Percentiles rank a stretch among this genome's conserved stretches.
phyloP scores from a whole-genome alignment of 495 filamentous ascomycete species.

The Aspergillus homomorphus region DNA sequence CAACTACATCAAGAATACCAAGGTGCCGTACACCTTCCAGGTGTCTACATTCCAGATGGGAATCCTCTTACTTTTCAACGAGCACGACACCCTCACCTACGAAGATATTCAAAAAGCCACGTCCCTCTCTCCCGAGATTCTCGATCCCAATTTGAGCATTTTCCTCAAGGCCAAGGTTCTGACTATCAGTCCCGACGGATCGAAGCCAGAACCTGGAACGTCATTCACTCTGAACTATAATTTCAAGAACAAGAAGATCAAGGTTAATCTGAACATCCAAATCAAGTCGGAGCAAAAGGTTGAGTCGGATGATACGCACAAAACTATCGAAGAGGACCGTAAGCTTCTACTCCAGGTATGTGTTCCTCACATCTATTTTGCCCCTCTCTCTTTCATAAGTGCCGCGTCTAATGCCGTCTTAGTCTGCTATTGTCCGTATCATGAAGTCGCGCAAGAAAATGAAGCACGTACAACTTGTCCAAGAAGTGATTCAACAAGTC shows the following conservation, averaged over 20 bases:
- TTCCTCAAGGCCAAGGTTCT: conserved; percentile 91
- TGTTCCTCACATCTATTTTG: too few relatives aligned
- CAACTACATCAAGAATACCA: conserved; percentile 83
- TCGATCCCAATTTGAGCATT: conserved; percentile 81
- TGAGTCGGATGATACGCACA: conserved; percentile 94
- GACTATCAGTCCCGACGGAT: conserved; percentile 61
- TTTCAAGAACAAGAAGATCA: conserved; percentile 97
- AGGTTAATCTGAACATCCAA: conserved; percentile 90
- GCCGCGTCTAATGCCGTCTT: conserved; percentile 5
- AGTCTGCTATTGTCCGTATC: conserved; percentile 98
- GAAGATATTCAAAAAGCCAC: conserved; percentile 82
- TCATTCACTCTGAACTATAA: conserved; percentile 81
- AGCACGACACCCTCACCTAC: conserved; percentile 78
- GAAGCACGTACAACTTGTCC: conserved; percentile 91
- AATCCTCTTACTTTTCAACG: conserved; percentile 94
- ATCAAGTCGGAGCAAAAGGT: conserved; percentile 94
- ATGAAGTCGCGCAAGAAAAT: conserved; percentile 99
- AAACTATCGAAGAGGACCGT: conserved; percentile 97
- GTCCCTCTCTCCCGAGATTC: conserved; percentile 68
- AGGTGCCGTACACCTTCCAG: conserved; percentile 93
- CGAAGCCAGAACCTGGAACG: conserved; percentile 72
- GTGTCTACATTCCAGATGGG: conserved; percentile 98
- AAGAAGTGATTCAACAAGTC: conserved; percentile 93
- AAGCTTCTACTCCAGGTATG: conserved; percentile 95
- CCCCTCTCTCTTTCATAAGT: conserved; percentile 10